Percentiles rank a stretch among this genome's conserved stretches.
These are phyloP conservation scores for Penicillium oxalicum DNA, from an alignment of 2,329 filamentous ascomycete species.

Conservation along the genomic window DNA sequence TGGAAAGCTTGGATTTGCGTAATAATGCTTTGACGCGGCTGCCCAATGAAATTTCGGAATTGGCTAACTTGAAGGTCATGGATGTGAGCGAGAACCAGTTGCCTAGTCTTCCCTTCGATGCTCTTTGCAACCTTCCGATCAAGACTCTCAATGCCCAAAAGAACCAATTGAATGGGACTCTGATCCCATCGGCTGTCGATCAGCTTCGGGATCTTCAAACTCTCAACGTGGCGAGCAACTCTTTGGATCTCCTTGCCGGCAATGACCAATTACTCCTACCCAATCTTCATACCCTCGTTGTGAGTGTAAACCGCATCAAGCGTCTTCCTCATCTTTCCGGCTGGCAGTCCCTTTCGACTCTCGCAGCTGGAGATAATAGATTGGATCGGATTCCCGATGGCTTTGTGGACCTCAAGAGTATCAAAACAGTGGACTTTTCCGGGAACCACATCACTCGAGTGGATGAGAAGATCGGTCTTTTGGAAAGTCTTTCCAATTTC, in stretches of 20 bases:
- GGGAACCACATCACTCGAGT: conserved; percentile 75
- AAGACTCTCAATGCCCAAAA: conserved; percentile 68
- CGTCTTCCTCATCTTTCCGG: conserved; percentile 65
- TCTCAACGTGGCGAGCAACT: conserved; percentile 73
- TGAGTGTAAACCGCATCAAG: conserved; percentile 76
- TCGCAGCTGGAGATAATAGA: conserved; percentile 76
- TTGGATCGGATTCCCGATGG: conserved; percentile 70
- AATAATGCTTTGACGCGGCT: conserved; percentile 70
- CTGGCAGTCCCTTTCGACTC: conserved; percentile 66
- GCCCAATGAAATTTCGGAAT: conserved; percentile 59
- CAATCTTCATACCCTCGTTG: conserved; percentile 63
- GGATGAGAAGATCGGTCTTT: conserved; percentile 69
- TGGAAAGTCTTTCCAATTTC: conserved; percentile 70
- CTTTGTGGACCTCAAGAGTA: conserved; percentile 59
- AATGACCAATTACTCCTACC: conserved; percentile 57
- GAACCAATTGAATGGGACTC: conserved; percentile 67
- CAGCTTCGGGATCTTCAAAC: conserved; percentile 61
- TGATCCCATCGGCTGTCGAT: conserved; percentile 60
- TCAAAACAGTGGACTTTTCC: conserved; percentile 76
- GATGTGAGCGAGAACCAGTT: conserved; percentile 78
- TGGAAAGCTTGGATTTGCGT: conserved; percentile 78
- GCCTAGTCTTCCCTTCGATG: conserved; percentile 62
- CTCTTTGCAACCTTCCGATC: conserved; percentile 62
- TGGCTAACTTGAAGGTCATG: conserved; percentile 65
- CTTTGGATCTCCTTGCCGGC: conserved; percentile 52